phyloP scores from a whole-genome alignment of 192 early-diverging fungal genomes.

The Backusella circina region DNA sequence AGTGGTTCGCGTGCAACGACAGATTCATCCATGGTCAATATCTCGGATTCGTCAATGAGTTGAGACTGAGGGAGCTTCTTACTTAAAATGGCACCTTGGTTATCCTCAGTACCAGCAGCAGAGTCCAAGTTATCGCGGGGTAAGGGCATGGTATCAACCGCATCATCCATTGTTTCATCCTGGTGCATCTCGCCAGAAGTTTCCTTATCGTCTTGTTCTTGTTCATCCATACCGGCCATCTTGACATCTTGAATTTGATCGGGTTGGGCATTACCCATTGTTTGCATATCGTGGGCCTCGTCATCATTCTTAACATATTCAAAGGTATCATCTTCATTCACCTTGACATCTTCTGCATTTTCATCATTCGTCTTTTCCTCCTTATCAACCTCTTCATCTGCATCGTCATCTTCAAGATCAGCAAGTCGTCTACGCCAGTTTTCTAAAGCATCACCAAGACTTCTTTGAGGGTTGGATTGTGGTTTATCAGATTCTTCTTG shows the following conservation, averaged over 20 bases:
- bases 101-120: slow-evolving; percentile 34
- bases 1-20: slow-evolving; percentile 40
- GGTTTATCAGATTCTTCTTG: slow-evolving; percentile 33
- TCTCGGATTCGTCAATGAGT: slow-evolving; percentile 33
- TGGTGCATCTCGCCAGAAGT: slow-evolving; percentile 62
- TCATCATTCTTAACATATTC: slow-evolving; percentile 82
- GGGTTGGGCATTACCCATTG: slow-evolving; percentile 65
- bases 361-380: slow-evolving; percentile 44
- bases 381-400: slow-evolving; percentile 44
- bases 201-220: slow-evolving; percentile 46
- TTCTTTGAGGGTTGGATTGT: slow-evolving; percentile 82
- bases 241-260: slow-evolving; percentile 62
- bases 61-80: slow-evolving; percentile 32
- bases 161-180: slow-evolving; percentile 44
- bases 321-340: slow-evolving; percentile 57
- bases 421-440: slow-evolving; percentile 89
- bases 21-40: slow-evolving; percentile 27
- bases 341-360: slow-evolving; percentile 48
- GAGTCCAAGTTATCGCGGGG: slow-evolving; percentile 35
- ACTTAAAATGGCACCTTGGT: slow-evolving; percentile 42
- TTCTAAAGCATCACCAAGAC: slow-evolving; percentile 88
- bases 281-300: slow-evolving; percentile 67
- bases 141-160: slow-evolving; percentile 35
- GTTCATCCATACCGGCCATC: slow-evolving; percentile 58
- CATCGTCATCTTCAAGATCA: slow-evolving; percentile 63